Conservation (phyloP, 129 eudicot genomes). For the Escallonia rubra region DNA sequence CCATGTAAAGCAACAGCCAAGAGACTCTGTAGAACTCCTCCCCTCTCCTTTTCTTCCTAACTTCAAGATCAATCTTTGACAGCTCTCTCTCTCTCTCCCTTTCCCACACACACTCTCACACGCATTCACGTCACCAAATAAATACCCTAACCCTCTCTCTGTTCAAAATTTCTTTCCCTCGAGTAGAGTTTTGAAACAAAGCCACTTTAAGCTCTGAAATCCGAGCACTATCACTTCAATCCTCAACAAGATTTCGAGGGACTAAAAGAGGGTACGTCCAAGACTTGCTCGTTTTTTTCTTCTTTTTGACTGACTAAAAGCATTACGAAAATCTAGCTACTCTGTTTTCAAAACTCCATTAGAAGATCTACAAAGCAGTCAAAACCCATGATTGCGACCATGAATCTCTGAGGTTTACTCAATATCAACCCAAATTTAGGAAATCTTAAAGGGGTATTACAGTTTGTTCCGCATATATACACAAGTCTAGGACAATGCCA, state of each 20-base stretch:
- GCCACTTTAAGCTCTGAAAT: conserved; percentile 27
- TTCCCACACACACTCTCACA: neutral
- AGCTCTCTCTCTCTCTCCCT: conserved; percentile 4
- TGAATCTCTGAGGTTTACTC: neutral
- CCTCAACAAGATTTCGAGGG: neutral
- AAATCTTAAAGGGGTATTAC: neutral
- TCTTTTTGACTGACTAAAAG: conserved; percentile 20
- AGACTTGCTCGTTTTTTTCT: conserved; percentile 7
- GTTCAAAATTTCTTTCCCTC: conserved; percentile 30
- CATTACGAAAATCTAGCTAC: conserved; percentile 2
- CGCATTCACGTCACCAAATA: too few relatives aligned
- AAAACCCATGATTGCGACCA: neutral
- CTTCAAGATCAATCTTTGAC: conserved; percentile 15
- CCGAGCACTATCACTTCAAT: conserved; percentile 14
- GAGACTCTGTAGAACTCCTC: neutral
- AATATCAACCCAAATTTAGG: conserved; percentile 17
- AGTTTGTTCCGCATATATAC: neutral
- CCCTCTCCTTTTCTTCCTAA: conserved; percentile 13
- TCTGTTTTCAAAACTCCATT: neutral
- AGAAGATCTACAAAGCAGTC: neutral
- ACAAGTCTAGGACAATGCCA: conserved; percentile 16
- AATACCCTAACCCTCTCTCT: neutral
- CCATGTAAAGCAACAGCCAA: conserved; percentile 10
- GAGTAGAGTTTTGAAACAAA: conserved; percentile 32
- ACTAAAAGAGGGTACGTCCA: neutral